Evolutionary conservation across 2,329 filamentous ascomycete species (phyloP), one percentile per base, ranked within the genome.

Genomic region (Botryotinia narcissicola): DNA sequence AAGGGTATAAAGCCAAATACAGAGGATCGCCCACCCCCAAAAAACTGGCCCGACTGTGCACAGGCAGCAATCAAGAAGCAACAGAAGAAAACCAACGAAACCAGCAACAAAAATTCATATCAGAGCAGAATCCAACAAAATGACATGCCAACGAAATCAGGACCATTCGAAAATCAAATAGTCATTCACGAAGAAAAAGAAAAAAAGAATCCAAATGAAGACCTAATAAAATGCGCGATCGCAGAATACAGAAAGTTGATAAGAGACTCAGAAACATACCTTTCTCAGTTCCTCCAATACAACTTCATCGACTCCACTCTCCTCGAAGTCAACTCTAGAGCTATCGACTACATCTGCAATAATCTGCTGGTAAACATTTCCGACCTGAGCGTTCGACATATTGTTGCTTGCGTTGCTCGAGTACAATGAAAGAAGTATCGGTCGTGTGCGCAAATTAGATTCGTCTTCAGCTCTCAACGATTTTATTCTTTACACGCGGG

Each of bases 241-340:
- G 42, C 60, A 57, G 57, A 62, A 44, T 63, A 25, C 61, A 18
- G 10, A 42, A 44, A 37, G 60, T 59, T 60, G 71, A 35, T 25
- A 66, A 61, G 42, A n/a, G 7, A 20, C 40, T 66, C 60, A 32
- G 44, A 71, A 73, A 85, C 93, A 88, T 86, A 98, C 95, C 90
- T 91, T 88, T 83, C 91, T 91, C 86, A 99, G 86, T 82, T 97
- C 93, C 78, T 95, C 90, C 80, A 99, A 85, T 70, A 95, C 95
- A 78, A 89, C 86, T 82, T 95, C 92, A 79, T 97, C 94, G 77
- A 98, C 92, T 79, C 96, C 96, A 79, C 92, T 94, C 84, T 99
- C 96, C 83, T 99, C 96, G 82, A 99, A 98, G 84, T 98, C 96
- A 81, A 95, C 93, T 81, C 93, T 89, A 80, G 95, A 98, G 78